Evolutionary conservation across 345 rosid species (phyloP).

Genomic region (Eucalyptus curtisii): DNA sequence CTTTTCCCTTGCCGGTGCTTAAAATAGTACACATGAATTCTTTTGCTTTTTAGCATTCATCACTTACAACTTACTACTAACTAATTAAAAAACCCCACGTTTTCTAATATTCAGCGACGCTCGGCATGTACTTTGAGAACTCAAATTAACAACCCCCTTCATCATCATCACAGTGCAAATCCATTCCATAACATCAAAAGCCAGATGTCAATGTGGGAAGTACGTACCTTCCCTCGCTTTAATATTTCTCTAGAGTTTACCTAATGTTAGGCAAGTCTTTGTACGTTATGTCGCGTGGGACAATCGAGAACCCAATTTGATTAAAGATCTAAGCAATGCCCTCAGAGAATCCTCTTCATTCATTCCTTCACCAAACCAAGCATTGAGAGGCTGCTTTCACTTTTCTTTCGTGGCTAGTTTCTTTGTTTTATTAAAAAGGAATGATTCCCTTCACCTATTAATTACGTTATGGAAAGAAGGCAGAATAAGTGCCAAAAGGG

Average conservation of each 20-base stretch:
- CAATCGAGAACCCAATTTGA: background rate
- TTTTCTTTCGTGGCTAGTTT: background rate
- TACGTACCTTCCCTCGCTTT: background rate
- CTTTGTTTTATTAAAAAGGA: background rate
- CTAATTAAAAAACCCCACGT: background rate
- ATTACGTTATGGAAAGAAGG: background rate
- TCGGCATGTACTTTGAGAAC: background rate
- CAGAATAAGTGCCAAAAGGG: background rate
- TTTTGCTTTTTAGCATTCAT: background rate
- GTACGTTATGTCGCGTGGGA: background rate
- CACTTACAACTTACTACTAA: background rate
- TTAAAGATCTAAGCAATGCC: background rate
- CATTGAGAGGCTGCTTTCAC: background rate
- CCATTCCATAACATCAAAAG: background rate
- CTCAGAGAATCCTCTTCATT: background rate
- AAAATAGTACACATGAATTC: background rate
- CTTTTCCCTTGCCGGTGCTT: background rate
- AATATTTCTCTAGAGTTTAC: background rate
- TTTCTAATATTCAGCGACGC: background rate
- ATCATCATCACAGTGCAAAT: background rate
- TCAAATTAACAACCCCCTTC: background rate
- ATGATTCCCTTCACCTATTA: background rate
- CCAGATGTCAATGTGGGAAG: background rate
- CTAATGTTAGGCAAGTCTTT: background rate
- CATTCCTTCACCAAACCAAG: background rate